Evolutionary conservation across 108 stramenopile genomes (phyloP).

Genomic region (Mediolabrus comicus): DNA sequence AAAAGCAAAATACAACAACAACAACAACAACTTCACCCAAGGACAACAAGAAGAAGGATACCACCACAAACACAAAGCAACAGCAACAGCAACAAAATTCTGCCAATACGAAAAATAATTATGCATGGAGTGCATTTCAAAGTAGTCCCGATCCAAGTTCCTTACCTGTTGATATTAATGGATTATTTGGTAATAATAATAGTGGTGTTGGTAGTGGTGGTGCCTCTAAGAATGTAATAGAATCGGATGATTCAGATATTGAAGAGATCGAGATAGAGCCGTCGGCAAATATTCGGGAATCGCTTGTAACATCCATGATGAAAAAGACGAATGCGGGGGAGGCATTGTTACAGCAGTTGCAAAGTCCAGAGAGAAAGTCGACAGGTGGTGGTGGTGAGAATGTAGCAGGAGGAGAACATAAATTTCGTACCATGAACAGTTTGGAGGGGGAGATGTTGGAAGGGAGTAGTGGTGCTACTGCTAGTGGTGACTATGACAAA

Average conservation of each 20-base stretch:
- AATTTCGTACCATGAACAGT: constrained; percentile 24
- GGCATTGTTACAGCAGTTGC: constrained; percentile 23
- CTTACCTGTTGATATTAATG: constrained; percentile 46
- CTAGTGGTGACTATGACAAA: neutral
- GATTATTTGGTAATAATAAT: constrained; percentile 11
- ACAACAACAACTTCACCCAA: neutral
- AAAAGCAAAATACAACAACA: neutral
- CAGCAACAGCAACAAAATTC: neutral
- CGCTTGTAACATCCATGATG: constrained; percentile 31
- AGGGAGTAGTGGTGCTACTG: neutral
- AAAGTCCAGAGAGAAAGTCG: neutral
- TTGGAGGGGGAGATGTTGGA: constrained; percentile 12
- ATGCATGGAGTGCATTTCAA: constrained; percentile 86
- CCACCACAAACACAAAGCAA: neutral
- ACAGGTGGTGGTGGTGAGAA: neutral
- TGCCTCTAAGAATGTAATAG: neutral
- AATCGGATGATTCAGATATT: too few relatives aligned
- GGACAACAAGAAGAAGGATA: neutral
- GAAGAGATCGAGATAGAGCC: neutral
- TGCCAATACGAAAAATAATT: constrained; percentile 39
- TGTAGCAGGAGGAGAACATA: neutral
- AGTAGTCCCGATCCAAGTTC: constrained; percentile 79
- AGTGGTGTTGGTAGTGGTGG: neutral
- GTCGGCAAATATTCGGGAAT: constrained; percentile 11
- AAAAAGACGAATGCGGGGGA: constrained; percentile 26